Base-by-base conservation (phyloP, 2,329 filamentous ascomycete genomes). In the Fulvia fulva region DNA sequence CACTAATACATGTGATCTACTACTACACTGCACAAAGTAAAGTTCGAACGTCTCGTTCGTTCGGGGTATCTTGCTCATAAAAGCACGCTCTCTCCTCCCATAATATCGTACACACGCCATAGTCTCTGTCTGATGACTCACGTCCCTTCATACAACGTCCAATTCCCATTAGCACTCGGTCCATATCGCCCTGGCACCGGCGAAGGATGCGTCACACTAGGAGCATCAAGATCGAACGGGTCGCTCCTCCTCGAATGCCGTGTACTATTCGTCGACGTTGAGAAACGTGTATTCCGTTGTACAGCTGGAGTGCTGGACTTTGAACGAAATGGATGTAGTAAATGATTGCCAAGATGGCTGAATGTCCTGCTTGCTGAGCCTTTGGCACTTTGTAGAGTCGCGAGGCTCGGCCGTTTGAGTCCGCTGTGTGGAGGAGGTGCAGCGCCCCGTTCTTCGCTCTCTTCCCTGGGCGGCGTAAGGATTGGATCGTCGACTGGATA, bases 401-500 rank as follows among this genome's bases (percentile, higher is more conserved):
- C 34, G 21, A 60, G 53, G 25, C 30, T 56, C 9, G 56, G 43
- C 37, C 26, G 11, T 43, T 45, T 28, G 32, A 28, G 51, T 21
- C 34, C 34, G 25, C 16, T 21, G 7, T 46, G 25, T 19, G 28
- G 37, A n/a, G 14, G 14, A 28, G 49, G 21, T 59, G 52, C 51
- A n/a, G 30, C 32, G n/a, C 23, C 34, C 23, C 52, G 46, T 6
- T 30, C 25, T 25, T 56, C 37, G 25, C 44, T 47, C 30, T 34
- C 32, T 37, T 64, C 58, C 25, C 52, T 26, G n/a, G 59, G 58
- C 25, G 66, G 63, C 16, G 65, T 64, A 19, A 65, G 41, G 55
- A 69, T 70, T 0, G 68, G 67, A 50, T 71, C 68, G 30, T 70
- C 68, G 3, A 63, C 65, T 21, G 65, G 58, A 26, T 63, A 56